Evolutionary conservation across 2,329 filamentous ascomycete genomes (phyloP).

Genomic region (Sphaceloma murrayae): DNA sequence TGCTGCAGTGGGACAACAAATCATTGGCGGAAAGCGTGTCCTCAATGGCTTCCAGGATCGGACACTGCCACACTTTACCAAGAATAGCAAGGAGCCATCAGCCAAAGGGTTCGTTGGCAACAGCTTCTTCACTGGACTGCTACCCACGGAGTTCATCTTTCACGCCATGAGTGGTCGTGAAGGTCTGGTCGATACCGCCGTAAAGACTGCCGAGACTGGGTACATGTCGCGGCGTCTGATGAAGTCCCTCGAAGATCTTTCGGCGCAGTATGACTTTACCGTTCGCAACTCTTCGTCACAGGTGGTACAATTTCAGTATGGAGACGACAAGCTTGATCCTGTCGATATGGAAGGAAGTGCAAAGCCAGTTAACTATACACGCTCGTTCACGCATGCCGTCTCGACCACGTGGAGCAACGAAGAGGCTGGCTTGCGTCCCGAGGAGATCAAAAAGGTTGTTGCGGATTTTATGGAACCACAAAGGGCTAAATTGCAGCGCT

Average conservation of each 20-base stretch:
- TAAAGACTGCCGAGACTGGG: conserved; percentile 96
- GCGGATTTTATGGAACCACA: conserved; percentile 58
- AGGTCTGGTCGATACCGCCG: conserved; percentile 95
- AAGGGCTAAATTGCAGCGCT: conserved; percentile 53
- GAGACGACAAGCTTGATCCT: conserved; percentile 89
- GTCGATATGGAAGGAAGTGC: conserved; percentile 96
- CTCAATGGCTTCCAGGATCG: conserved; percentile 94
- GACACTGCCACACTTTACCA: conserved; percentile 88
- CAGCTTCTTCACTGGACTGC: conserved; percentile 89
- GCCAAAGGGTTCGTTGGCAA: conserved; percentile 96
- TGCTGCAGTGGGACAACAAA: conserved; percentile 91
- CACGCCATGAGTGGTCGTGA: conserved; percentile 98
- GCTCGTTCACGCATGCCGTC: conserved; percentile 74
- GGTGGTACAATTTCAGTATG: conserved; percentile 95
- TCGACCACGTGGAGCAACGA: conserved; percentile 70
- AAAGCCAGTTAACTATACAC: conserved; percentile 81
- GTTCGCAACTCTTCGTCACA: conserved; percentile 81
- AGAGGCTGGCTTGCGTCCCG: conserved; percentile 62
- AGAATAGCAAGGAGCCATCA: conserved; percentile 81
- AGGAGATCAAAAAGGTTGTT: conserved; percentile 62
- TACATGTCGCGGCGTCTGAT: conserved; percentile 98
- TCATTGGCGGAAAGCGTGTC: conserved; percentile 88
- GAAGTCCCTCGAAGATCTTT: conserved; percentile 95
- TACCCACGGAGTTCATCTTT: conserved; percentile 90
- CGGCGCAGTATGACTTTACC: conserved; percentile 86